Evolutionary conservation across 345 rosid genomes (phyloP).

Genomic region (Carallia pectinifolia): DNA sequence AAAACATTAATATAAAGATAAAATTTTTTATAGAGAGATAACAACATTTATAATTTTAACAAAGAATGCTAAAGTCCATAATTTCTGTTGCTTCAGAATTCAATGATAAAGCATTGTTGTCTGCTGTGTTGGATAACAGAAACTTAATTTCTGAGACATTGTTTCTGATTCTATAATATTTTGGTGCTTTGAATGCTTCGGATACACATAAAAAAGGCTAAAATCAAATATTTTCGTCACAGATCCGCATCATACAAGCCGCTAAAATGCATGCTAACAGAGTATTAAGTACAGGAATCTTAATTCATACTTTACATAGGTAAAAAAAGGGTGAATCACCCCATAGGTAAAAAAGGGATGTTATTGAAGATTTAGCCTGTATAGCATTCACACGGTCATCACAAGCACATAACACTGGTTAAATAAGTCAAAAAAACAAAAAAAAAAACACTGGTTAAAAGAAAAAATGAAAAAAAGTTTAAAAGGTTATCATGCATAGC

Average conservation of each 20-base stretch:
- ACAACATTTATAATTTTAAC: too few relatives aligned
- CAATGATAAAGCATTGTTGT: background rate
- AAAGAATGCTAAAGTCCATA: too few relatives aligned
- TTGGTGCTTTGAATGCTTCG: background rate
- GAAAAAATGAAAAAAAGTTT: background rate
- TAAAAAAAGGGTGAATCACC: slow-evolving; percentile 11
- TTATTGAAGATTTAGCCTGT: background rate
- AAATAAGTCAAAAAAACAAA: background rate
- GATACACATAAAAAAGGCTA: too few relatives aligned
- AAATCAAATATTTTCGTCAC: too few relatives aligned
- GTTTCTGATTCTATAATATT: background rate
- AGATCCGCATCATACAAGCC: slow-evolving; percentile 6
- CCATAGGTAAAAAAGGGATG: background rate
- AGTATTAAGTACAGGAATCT: slow-evolving; percentile 12
- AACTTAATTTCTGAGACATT: too few relatives aligned
- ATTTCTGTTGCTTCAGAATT: too few relatives aligned
- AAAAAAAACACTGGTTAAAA: too few relatives aligned
- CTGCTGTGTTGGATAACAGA: background rate
- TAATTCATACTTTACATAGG: slow-evolving; percentile 81
- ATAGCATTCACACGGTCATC: background rate
- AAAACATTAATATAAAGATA: too few relatives aligned
- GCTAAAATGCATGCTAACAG: background rate
- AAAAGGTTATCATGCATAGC: slow-evolving; percentile 60
- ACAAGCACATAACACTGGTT: background rate
- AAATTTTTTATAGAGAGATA: too few relatives aligned